These are phyloP conservation scores for Fulvia fulva DNA, from an alignment of 2,329 filamentous ascomycete species.

Conservation along the genomic window DNA sequence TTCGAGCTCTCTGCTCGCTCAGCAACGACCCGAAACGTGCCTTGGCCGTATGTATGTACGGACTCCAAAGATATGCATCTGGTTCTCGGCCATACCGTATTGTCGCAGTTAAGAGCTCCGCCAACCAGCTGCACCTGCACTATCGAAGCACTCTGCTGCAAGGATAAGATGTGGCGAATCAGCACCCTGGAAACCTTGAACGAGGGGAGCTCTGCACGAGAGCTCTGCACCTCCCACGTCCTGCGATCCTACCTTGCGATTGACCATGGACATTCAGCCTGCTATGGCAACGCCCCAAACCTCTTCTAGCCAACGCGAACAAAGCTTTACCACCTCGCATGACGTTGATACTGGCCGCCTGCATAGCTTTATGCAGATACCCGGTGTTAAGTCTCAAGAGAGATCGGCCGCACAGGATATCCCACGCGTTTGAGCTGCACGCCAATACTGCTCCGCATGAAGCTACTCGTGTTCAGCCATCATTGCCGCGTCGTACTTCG, in stretches of 20 bases:
- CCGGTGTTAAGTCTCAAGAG: slow-evolving; percentile 11
- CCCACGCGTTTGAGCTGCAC: slow-evolving; percentile 19
- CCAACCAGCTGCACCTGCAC: slow-evolving; percentile 7
- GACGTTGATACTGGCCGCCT: slow-evolving; percentile 14
- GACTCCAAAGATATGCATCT: slow-evolving; percentile 6
- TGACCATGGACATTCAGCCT: neutral
- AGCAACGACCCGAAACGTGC: neutral
- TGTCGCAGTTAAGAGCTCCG: slow-evolving; percentile 18
- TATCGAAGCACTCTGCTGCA: slow-evolving; percentile 15
- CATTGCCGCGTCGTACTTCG: slow-evolving; percentile 10
- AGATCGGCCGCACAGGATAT: slow-evolving; percentile 15
- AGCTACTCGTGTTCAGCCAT: slow-evolving; percentile 14
- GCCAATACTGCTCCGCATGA: slow-evolving; percentile 13
- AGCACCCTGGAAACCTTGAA: slow-evolving; percentile 6
- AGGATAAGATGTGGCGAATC: slow-evolving; percentile 17
- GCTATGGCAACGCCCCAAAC: slow-evolving; percentile 1
- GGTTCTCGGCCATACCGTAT: slow-evolving; percentile 7
- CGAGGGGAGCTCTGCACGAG: slow-evolving; percentile 3
- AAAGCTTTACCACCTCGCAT: slow-evolving; percentile 7
- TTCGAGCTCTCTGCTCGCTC: neutral
- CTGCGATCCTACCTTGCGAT: neutral
- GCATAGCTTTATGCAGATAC: slow-evolving; percentile 17
- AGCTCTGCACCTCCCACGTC: slow-evolving; percentile 15
- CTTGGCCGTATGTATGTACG: neutral
- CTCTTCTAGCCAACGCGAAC: slow-evolving; percentile 7